Evolutionary conservation across 73 alveolate genomes (phyloP).

Genomic region (Paramecium tetraurelia): DNA sequence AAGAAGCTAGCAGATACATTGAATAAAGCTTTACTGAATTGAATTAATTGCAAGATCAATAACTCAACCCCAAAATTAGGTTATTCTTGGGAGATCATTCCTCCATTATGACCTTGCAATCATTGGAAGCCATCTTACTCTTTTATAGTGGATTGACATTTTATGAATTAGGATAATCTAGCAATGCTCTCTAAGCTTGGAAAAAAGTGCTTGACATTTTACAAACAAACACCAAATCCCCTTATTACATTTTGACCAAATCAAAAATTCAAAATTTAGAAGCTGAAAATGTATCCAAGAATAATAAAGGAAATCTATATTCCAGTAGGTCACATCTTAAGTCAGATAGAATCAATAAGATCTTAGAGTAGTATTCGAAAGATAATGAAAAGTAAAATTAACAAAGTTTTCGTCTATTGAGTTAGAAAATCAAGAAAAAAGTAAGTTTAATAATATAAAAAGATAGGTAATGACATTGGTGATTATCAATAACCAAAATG

Average conservation of each 20-base stretch:
- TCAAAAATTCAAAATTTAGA: conserved; percentile 27
- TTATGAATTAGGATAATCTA: not conserved
- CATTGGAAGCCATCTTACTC: not conserved
- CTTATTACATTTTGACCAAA: not conserved
- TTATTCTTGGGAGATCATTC: conserved; percentile 24
- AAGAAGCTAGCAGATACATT: conserved; percentile 25
- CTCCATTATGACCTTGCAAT: not conserved
- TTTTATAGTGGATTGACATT: conserved; percentile 50
- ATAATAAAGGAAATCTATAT: not conserved
- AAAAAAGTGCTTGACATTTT: not conserved
- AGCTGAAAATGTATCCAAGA: not conserved
- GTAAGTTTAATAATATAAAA: not conserved
- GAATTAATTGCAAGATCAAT: not conserved
- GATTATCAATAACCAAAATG: not conserved
- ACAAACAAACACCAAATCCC: not conserved
- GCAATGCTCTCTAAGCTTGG: conserved; percentile 19
- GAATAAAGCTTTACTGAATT: conserved; percentile 37
- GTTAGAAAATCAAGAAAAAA: not conserved
- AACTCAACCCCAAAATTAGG: conserved; percentile 39
- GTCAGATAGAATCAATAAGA: not conserved
- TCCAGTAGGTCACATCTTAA: conserved; percentile 14
- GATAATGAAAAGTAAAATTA: not conserved
- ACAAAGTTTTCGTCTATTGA: not conserved
- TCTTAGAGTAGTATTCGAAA: not conserved
- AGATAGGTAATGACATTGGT: conserved; percentile 43